Base-by-base conservation (phyloP, 1,284 basidiomycete genomes). In the Fomitiporia mediterranea region DNA sequence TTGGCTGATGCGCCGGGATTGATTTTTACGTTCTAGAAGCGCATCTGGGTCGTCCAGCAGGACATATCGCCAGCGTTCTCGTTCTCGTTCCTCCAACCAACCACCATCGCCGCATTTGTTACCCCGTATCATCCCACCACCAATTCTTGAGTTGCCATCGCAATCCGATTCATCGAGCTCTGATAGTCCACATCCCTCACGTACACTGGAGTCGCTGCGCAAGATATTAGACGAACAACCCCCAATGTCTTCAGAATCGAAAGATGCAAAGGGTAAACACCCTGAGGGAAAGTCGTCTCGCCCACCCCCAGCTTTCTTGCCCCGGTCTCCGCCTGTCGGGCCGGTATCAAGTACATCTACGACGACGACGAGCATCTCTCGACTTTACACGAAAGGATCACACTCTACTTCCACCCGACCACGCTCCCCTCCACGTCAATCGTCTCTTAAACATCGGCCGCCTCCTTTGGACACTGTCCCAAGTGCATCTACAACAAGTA, bases 321-420 rank as follows among this genome's bases (percentile, higher is more conserved):
- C 71, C 15, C 61, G 72, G 21, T 75, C 80, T 2, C 82, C 85
- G 0, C 70, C 75, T 3, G 79, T 81, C 1, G 68, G 68, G 2
- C 74, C 84, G 2, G 69, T 75, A 23, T 73, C 79, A 4, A 74
- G 78, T 25, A 84, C 83, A 1, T 86, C 84, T 3, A 86, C 74
- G 4, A 83, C 88, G 0, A 90, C 87, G 0, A 87, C 87, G 0
- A 84, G 82, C 38, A 75, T 90, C 51, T 88, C 86, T 15, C 75
- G 83, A 13, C 74, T 89, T n/a, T 86, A 84, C 62, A 86, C 86
- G 0, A 63, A 43, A 61, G 68, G 56, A 11, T 59, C 60, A 28
- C 82, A 85, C 66, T 74, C 80, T 4, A 75, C 80, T 32, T 84
- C 83, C 3, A 80, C 83, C 4, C 73, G 78, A 2, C 69, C 79